Evolutionary conservation across 169 alveolate species (phyloP), one percentile per base, ranked within the genome.

Genomic region (Eimeria praecox): DNA sequence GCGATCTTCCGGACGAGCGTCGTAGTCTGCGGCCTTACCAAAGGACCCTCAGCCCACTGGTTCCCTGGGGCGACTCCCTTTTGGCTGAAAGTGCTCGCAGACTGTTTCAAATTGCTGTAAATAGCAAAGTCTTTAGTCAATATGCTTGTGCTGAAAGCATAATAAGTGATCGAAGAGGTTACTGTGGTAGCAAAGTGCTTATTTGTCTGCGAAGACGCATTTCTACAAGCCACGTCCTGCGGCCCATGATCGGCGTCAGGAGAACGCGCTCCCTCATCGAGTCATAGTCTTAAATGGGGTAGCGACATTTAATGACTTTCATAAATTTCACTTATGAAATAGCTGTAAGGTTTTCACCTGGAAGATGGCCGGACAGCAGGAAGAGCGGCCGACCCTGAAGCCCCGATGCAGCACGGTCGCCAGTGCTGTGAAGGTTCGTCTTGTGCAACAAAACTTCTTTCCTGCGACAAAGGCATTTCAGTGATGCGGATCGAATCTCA

Each of bases 361-460:
- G 33, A 22, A 20, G 33, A 59, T 16, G 69, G 30, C 20, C 33
- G 69, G 33, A 59, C 69, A 22, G 69, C 33, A 59, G 69, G 30
- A 27, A 5, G 33, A 27, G 44, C 80, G 40, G 44, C 40, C 44
- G 80, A 69, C 80, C 80, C 49, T 69, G 80, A 69, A 69, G 80
- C 80, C 80, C 80, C 80, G 80, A 69, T 69, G 80, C 80, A 27
- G 49, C 49, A 69, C 27, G 80, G 46, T 42, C 27, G 24, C 30
- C 80, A 16, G 46, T 69, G 80, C 80, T 69, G 80, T 69, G 46
- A 44, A 42, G 24, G 80, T 16, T 69, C 24, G 69, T 59, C 69
- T 59, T 22, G 69, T 22, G 9, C 69, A 59, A 5, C 10, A 59
- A 59, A 5, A n/a, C n/a, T n/a, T 12, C 20, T 5, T 59, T 18